These are phyloP conservation scores for Paraglomus brasilianum DNA, from an alignment of 192 early-diverging fungal genomes.

Conservation along the genomic window DNA sequence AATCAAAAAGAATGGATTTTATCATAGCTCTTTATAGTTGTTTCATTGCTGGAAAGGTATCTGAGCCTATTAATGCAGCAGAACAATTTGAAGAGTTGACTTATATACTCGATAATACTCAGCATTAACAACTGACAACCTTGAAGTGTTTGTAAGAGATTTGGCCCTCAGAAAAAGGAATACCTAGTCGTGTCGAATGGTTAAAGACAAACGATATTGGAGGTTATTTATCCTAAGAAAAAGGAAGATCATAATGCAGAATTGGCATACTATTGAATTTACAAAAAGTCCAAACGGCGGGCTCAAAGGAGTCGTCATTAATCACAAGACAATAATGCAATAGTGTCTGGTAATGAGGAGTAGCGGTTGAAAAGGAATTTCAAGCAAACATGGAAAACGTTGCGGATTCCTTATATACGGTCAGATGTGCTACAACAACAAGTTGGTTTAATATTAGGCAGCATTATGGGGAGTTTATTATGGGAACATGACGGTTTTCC, in stretches of 20 bases:
- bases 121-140: constrained; percentile 82
- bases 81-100: constrained; percentile 78
- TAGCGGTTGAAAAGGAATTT: neutral
- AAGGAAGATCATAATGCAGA: constrained; percentile 61
- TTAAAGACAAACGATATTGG: constrained; percentile 84
- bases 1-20: constrained; percentile 79
- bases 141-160: constrained; percentile 72
- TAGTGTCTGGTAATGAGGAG: constrained; percentile 57
- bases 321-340: constrained; percentile 71
- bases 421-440: constrained; percentile 74
- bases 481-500: constrained; percentile 68
- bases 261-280: constrained; percentile 83
- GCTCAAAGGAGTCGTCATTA: constrained; percentile 79
- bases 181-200: constrained; percentile 72
- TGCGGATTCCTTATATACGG: neutral
- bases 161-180: constrained; percentile 57
- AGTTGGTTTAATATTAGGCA: constrained; percentile 68
- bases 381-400: neutral
- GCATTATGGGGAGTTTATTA: constrained; percentile 66
- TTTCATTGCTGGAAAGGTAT: constrained; percentile 75
- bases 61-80: constrained; percentile 80
- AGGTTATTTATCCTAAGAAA: constrained; percentile 55
- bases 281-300: constrained; percentile 80
- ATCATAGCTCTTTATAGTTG: constrained; percentile 78
- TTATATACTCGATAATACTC: constrained; percentile 70